Percentiles rank a stretch among this genome's conserved stretches.
These are phyloP conservation scores for Cryoendolithus antarcticus DNA, from an alignment of 2,329 filamentous ascomycete species.

Conservation along the genomic window DNA sequence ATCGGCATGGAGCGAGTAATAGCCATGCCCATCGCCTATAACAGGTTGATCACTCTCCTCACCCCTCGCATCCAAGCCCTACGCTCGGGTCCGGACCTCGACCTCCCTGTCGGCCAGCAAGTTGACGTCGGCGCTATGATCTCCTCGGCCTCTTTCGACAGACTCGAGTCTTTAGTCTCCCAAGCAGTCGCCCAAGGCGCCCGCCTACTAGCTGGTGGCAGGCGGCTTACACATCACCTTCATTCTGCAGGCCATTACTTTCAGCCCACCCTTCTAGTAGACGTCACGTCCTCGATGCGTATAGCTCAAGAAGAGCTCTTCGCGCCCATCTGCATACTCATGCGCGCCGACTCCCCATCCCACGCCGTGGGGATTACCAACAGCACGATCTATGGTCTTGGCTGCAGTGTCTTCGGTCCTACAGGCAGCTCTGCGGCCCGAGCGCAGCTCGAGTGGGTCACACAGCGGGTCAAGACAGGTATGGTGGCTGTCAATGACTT, in stretches of 20 bases:
- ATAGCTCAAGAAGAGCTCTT: slow-evolving; percentile 90
- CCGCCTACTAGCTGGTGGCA: slow-evolving; percentile 67
- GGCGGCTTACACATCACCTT: slow-evolving; percentile 56
- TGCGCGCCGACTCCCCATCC: slow-evolving; percentile 57
- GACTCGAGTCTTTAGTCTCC: slow-evolving; percentile 62
- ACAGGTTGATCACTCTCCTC: slow-evolving; percentile 56
- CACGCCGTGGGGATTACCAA: slow-evolving; percentile 70
- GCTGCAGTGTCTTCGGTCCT: slow-evolving; percentile 74
- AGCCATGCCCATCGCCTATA: slow-evolving; percentile 63
- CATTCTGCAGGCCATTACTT: slow-evolving; percentile 83
- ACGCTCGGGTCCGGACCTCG: slow-evolving; percentile 59
- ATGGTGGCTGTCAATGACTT: slow-evolving; percentile 98
- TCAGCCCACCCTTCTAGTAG: slow-evolving; percentile 71
- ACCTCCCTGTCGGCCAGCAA: slow-evolving; percentile 29
- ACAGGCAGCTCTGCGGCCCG: slow-evolving; percentile 32
- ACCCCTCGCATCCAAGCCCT: slow-evolving; percentile 62
- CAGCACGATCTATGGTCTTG: slow-evolving; percentile 71
- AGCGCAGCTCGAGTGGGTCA: slow-evolving; percentile 50
- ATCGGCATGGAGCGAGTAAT: slow-evolving; percentile 93
- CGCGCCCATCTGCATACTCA: slow-evolving; percentile 75
- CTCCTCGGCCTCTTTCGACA: slow-evolving; percentile 61
- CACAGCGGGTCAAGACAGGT: slow-evolving; percentile 60
- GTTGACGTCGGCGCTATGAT: slow-evolving; percentile 86
- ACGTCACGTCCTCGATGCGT: slow-evolving; percentile 73
- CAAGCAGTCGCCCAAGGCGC: slow-evolving; percentile 72